phyloP scores from a whole-genome alignment of 352 stramenopile genomes.

The Phytophthora nicotianae region DNA sequence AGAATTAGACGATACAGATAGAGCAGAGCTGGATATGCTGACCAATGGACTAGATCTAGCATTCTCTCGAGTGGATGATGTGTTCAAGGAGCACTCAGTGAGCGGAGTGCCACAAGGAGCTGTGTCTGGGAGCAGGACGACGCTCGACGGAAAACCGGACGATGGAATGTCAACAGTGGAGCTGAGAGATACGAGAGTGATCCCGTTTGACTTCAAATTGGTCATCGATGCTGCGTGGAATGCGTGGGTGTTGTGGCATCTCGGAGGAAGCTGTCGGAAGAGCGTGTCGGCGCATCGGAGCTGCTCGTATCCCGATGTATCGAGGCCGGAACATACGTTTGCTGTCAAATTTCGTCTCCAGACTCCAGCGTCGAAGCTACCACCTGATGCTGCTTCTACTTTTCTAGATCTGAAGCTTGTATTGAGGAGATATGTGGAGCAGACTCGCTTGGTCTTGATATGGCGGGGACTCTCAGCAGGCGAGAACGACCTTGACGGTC shows the following conservation, averaged over 20 bases:
- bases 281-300: slow-evolving; percentile 36
- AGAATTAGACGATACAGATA: slow-evolving; percentile 28
- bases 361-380: slow-evolving; percentile 6
- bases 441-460: slow-evolving; percentile 34
- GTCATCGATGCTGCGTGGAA: slow-evolving; percentile 40
- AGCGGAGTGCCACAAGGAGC: slow-evolving; percentile 13
- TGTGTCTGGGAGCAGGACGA: slow-evolving; percentile 21
- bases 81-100: slow-evolving; percentile 23
- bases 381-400: background rate
- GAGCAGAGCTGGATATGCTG: slow-evolving; percentile 35
- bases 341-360: slow-evolving; percentile 43
- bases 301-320: slow-evolving; percentile 36
- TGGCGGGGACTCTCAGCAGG: slow-evolving; percentile 40
- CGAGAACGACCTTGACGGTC: slow-evolving; percentile 35
- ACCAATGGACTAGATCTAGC: slow-evolving; percentile 32
- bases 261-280: slow-evolving; percentile 35
- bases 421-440: slow-evolving; percentile 42
- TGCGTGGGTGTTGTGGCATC: slow-evolving; percentile 42
- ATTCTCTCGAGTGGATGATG: slow-evolving; percentile 18
- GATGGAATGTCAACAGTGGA: slow-evolving; percentile 12
- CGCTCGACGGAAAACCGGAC: slow-evolving; percentile 10
- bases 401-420: slow-evolving; percentile 44
- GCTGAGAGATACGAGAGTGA: slow-evolving; percentile 34
- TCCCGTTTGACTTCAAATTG: slow-evolving; percentile 39
- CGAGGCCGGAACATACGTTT: slow-evolving; percentile 39